A percentile compares a stretch with the other conserved stretches of the same genome.
Evolutionary conservation across 805 yeast genomes (phyloP).

Genomic region (Wickerhamomyces hampshirensis): DNA sequence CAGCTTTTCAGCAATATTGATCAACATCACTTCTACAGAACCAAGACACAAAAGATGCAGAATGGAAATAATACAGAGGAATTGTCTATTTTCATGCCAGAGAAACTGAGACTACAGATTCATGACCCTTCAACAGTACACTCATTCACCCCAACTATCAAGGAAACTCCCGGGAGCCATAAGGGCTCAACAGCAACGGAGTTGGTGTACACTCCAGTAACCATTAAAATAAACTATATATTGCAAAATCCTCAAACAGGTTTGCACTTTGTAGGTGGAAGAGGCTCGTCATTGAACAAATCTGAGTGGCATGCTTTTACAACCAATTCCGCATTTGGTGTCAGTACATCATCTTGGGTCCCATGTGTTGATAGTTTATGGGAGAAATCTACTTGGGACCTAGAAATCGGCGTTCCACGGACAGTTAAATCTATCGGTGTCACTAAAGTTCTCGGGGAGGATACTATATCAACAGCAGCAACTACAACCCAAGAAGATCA

Average conservation of each 20-base stretch:
- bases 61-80: slow-evolving; percentile 60
- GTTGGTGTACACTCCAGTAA: slow-evolving; percentile 66
- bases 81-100: slow-evolving; percentile 58
- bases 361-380: slow-evolving; percentile 90
- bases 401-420: slow-evolving; percentile 81
- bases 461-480: slow-evolving; percentile 17
- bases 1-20: slow-evolving; percentile 25
- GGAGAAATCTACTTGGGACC: slow-evolving; percentile 89
- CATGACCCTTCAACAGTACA: slow-evolving; percentile 42
- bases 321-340: slow-evolving; percentile 67
- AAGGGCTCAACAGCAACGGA: slow-evolving; percentile 27
- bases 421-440: slow-evolving; percentile 65
- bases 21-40: slow-evolving; percentile 57
- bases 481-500: slow-evolving; percentile 25
- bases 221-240: slow-evolving; percentile 62
- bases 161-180: slow-evolving; percentile 34
- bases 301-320: slow-evolving; percentile 83
- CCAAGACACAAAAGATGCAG: slow-evolving; percentile 47
- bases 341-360: slow-evolving; percentile 93
- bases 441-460: slow-evolving; percentile 29
- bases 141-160: slow-evolving; percentile 32
- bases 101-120: slow-evolving; percentile 53
- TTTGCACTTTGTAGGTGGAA: slow-evolving; percentile 64
- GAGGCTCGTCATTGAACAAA: slow-evolving; percentile 34
- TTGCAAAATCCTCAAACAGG: slow-evolving; percentile 69